Percentiles rank a stretch among this genome's conserved stretches.
Evolutionary conservation across 2,329 filamentous ascomycete genomes (phyloP).

Genomic region (Lecanosticta acicola): DNA sequence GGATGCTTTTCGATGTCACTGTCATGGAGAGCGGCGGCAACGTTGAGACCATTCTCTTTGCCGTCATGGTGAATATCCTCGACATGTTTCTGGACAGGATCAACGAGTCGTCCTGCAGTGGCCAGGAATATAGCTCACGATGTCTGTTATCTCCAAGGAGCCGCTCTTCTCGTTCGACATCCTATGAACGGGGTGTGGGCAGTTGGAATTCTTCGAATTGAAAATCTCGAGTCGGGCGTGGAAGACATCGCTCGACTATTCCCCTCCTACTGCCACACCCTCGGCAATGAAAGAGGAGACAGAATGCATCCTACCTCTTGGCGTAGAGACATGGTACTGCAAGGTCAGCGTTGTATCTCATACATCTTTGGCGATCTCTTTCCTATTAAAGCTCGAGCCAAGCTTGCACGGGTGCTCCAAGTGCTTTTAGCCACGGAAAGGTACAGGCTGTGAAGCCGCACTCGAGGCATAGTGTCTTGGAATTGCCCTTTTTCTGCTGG

Average conservation of each 20-base stretch:
- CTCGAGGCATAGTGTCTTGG: no score
- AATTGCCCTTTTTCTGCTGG: no score
- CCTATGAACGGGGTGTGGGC: no score
- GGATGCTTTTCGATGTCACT: constrained; percentile 30
- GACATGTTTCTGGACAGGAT: constrained; percentile 6
- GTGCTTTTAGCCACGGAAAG: no score
- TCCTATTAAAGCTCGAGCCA: not conserved
- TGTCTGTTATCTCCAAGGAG: constrained; percentile 4
- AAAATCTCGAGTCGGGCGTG: no score
- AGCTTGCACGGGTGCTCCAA: not conserved
- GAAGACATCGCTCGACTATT: not conserved
- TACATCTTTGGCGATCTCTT: not conserved
- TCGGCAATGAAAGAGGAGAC: not conserved
- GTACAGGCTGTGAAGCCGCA: no score
- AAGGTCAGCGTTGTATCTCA: constrained; percentile 1
- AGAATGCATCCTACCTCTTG: not conserved
- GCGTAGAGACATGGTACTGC: not conserved
- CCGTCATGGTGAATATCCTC: constrained; percentile 6
- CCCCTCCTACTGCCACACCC: not conserved
- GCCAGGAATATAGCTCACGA: no score
- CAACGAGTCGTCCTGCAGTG: not conserved
- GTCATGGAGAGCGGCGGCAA: constrained; percentile 6
- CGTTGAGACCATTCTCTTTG: constrained; percentile 9
- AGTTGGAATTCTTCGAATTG: no score
- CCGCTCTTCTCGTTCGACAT: constrained; percentile 4